Evolutionary conservation across 495 filamentous ascomycete genomes (phyloP).

Genomic region (Corynascus novoguineensis): DNA sequence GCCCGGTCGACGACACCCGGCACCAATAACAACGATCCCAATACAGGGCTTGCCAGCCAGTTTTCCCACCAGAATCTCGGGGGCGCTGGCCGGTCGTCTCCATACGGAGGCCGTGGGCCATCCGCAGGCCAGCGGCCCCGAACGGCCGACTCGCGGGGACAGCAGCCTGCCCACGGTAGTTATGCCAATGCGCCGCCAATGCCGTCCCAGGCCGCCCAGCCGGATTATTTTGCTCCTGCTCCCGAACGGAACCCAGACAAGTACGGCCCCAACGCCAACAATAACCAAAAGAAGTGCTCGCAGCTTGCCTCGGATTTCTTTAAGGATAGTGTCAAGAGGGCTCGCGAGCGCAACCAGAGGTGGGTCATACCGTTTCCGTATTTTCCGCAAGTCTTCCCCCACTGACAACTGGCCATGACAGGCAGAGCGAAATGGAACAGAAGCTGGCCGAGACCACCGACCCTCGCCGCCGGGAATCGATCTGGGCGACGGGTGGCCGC

Average conservation of each 20-base stretch:
- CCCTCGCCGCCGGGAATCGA: slow-evolving; percentile 65
- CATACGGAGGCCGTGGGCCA: slow-evolving; percentile 61
- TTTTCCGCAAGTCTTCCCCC: neutral
- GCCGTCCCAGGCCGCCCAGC: slow-evolving; percentile 43
- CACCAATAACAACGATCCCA: slow-evolving; percentile 61
- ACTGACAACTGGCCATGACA: slow-evolving; percentile 32
- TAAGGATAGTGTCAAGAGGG: slow-evolving; percentile 89
- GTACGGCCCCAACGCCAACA: slow-evolving; percentile 55
- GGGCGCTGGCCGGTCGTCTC: slow-evolving; percentile 56
- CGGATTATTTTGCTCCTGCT: slow-evolving; percentile 52
- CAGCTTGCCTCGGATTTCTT: slow-evolving; percentile 84
- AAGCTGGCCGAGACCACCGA: slow-evolving; percentile 68
- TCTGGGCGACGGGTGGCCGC: slow-evolving; percentile 69
- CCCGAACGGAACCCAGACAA: slow-evolving; percentile 72
- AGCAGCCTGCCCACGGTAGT: slow-evolving; percentile 53
- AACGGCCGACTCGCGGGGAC: slow-evolving; percentile 63
- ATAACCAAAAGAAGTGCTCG: slow-evolving; percentile 71
- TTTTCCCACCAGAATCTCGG: slow-evolving; percentile 96
- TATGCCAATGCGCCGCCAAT: slow-evolving; percentile 64
- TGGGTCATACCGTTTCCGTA: slow-evolving; percentile 41
- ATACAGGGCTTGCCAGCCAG: slow-evolving; percentile 85
- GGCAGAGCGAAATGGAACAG: slow-evolving; percentile 85
- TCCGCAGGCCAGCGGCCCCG: slow-evolving; percentile 71
- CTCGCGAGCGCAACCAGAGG: slow-evolving; percentile 87
- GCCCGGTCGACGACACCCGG: slow-evolving; percentile 49